A percentile compares a stretch with the other conserved stretches of the same genome.
Evolutionary conservation across 306 rosid species (phyloP).

Genomic region (peach (Prunus persica)): DNA sequence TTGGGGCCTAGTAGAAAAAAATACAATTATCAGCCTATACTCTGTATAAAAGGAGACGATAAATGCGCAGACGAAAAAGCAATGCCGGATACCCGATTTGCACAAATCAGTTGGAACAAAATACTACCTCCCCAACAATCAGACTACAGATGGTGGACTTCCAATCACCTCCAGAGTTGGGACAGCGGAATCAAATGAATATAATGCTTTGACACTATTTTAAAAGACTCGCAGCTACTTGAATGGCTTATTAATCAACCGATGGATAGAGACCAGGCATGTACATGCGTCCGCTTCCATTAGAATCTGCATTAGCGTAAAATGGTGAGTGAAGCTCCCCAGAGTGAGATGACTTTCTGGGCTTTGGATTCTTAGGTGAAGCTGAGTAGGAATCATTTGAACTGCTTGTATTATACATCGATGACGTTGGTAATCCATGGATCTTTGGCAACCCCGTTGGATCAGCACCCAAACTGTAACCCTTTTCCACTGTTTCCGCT

Average conservation of each 20-base stretch:
- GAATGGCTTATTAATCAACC: slow-evolving; percentile 38
- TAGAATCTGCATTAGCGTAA: slow-evolving; percentile 64
- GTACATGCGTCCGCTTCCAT: slow-evolving; percentile 59
- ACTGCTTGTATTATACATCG: slow-evolving; percentile 55
- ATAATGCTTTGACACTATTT: slow-evolving; percentile 29
- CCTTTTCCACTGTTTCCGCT: slow-evolving; percentile 94
- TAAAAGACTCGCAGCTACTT: neutral
- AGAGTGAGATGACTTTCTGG: slow-evolving; percentile 79
- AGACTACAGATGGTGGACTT: slow-evolving; percentile 38
- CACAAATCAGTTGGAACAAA: slow-evolving; percentile 30
- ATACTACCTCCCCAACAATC: slow-evolving; percentile 31
- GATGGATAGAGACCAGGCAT: slow-evolving; percentile 52
- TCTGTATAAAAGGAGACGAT: slow-evolving; percentile 6
- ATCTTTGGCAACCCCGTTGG: slow-evolving; percentile 85
- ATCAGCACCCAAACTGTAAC: slow-evolving; percentile 66
- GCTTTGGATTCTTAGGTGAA: slow-evolving; percentile 67
- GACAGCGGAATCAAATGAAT: slow-evolving; percentile 56
- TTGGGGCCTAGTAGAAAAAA: slow-evolving; percentile 29
- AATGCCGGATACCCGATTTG: slow-evolving; percentile 25
- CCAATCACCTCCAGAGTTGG: slow-evolving; percentile 36
- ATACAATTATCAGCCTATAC: slow-evolving; percentile 12
- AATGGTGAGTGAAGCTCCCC: slow-evolving; percentile 77
- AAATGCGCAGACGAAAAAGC: slow-evolving; percentile 17
- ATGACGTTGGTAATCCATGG: slow-evolving; percentile 76
- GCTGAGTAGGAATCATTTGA: slow-evolving; percentile 56